Percentiles rank a stretch among this genome's conserved stretches.
Evolutionary conservation across 2,329 filamentous ascomycete genomes (phyloP).

Genomic region (Monascus ruber): DNA sequence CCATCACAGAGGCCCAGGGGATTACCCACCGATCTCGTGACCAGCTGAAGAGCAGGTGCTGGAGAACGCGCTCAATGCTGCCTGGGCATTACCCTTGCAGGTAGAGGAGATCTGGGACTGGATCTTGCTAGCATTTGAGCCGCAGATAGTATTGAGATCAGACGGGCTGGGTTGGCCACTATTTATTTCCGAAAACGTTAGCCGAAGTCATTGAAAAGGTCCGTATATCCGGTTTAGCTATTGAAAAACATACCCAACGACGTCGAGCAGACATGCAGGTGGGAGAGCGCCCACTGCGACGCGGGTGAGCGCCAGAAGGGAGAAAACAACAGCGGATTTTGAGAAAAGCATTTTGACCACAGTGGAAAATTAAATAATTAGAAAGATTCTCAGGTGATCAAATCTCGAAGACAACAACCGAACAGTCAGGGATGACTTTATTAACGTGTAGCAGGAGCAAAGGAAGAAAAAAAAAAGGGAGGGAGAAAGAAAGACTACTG

Average conservation of each 20-base stretch:
- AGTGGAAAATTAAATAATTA: neutral
- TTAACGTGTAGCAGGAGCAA: too few relatives aligned
- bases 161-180: slow-evolving; percentile 24
- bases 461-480: too few relatives aligned
- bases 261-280: slow-evolving; percentile 40
- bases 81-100: slow-evolving; percentile 22
- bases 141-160: slow-evolving; percentile 30
- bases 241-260: slow-evolving; percentile 36
- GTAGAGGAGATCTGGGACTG: slow-evolving; percentile 24
- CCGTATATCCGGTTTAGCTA: neutral
- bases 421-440: too few relatives aligned
- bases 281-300: slow-evolving; percentile 33
- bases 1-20: neutral
- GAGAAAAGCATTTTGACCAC: slow-evolving; percentile 32
- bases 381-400: neutral
- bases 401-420: too few relatives aligned
- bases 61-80: slow-evolving; percentile 28
- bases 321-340: slow-evolving; percentile 32
- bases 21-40: slow-evolving; percentile 29
- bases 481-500: too few relatives aligned
- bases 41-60: slow-evolving; percentile 29
- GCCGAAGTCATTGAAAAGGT: slow-evolving; percentile 2
- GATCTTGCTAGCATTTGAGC: slow-evolving; percentile 21
- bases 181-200: slow-evolving; percentile 12
- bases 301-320: slow-evolving; percentile 35